Percentiles rank a stretch among this genome's conserved stretches.
phyloP scores from a whole-genome alignment of 176 grass and related monocot genomes.

The Raddia guianensis region DNA sequence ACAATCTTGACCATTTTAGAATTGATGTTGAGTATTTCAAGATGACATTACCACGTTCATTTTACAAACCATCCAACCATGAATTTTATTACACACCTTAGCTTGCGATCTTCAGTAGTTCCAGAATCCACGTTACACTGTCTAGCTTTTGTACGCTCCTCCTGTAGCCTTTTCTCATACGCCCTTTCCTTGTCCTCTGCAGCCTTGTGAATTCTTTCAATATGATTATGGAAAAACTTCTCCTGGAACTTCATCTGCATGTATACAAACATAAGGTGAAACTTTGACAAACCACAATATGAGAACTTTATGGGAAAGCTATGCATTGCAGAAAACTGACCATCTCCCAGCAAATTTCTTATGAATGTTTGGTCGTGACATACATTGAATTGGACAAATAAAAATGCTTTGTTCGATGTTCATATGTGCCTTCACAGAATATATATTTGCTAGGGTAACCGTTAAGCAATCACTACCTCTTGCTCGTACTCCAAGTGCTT shows the following conservation, averaged over 20 bases:
- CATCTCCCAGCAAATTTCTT: background rate
- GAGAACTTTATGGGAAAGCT: background rate
- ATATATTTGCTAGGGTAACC: conserved; percentile 9
- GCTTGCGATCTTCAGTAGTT: conserved; percentile 54
- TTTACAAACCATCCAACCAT: background rate
- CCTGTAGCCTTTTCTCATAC: conserved; percentile 65
- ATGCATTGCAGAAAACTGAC: background rate
- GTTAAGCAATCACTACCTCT: conserved; percentile 53
- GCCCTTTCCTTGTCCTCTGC: conserved; percentile 66
- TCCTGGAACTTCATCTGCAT: conserved; percentile 81
- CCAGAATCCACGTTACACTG: conserved; percentile 55
- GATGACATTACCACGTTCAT: background rate
- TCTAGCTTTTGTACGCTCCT: conserved; percentile 63
- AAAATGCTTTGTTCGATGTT: background rate
- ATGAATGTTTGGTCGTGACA: background rate
- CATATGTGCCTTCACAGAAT: background rate
- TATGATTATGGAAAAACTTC: conserved; percentile 68
- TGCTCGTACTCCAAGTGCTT: conserved; percentile 75
- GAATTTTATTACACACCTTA: conserved; percentile 46
- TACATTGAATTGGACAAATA: background rate
- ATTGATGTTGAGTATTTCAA: background rate
- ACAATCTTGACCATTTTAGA: background rate
- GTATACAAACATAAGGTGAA: conserved; percentile 14
- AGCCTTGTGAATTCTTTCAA: conserved; percentile 58
- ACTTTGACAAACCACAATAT: background rate